A percentile compares a stretch with the other conserved stretches of the same genome.
Conservation (phyloP, 441 rosid genomes). For the Erysimum cheiri region DNA sequence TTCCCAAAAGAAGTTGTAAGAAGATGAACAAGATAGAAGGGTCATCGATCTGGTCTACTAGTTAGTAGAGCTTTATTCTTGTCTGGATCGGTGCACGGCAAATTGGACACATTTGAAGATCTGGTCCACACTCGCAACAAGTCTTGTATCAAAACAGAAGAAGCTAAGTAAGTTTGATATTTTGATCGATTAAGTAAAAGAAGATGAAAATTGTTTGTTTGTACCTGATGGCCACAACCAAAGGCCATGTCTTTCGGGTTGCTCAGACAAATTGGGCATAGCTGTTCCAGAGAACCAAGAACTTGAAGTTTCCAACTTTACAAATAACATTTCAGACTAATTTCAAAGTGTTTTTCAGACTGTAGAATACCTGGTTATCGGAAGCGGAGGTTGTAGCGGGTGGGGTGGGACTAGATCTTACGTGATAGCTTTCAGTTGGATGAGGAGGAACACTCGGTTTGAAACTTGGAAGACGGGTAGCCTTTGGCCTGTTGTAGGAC, state of each 20-base stretch:
- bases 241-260: conserved; percentile 91
- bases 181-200: background rate
- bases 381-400: conserved; percentile 54
- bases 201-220: conserved; percentile 1
- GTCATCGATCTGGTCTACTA: conserved; percentile 33
- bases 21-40: conserved; percentile 25
- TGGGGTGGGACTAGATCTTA: conserved; percentile 49
- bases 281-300: conserved; percentile 47
- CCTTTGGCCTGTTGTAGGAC: conserved; percentile 45
- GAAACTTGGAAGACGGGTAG: conserved; percentile 54
- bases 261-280: conserved; percentile 84
- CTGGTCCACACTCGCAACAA: conserved; percentile 70
- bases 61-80: conserved; percentile 67
- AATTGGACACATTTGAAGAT: conserved; percentile 64
- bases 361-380: conserved; percentile 67
- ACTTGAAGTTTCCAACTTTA: conserved; percentile 21
- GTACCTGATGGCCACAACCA: conserved; percentile 96
- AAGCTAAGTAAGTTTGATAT: conserved; percentile 20
- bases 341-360: conserved; percentile 1
- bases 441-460: conserved; percentile 55
- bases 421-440: conserved; percentile 51
- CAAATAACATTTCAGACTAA: background rate
- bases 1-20: conserved; percentile 28
- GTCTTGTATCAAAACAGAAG: conserved; percentile 49
- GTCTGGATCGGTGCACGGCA: conserved; percentile 69